Percentiles rank a stretch among this genome's conserved stretches.
Conservation (phyloP, 805 yeast genomes). For the Yarrowia keelungensis region DNA sequence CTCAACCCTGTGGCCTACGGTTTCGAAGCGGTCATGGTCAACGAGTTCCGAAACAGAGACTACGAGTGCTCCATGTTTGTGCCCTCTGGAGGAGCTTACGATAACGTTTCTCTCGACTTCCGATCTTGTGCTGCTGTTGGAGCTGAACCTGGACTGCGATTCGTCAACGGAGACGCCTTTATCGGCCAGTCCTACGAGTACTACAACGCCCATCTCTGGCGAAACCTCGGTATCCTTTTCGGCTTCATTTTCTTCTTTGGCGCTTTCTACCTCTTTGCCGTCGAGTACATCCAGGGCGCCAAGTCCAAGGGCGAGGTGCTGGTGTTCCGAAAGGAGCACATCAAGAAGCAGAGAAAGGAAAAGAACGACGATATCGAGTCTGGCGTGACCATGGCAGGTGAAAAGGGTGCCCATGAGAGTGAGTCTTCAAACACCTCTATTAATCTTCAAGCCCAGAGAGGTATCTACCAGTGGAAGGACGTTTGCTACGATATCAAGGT, state of each 20-base stretch:
- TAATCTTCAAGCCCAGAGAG: constrained; percentile 31
- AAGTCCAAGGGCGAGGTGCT: constrained; percentile 65
- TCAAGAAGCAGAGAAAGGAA: constrained; percentile 28
- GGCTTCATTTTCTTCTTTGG: constrained; percentile 65
- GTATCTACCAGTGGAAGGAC: constrained; percentile 75
- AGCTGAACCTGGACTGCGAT: constrained; percentile 58
- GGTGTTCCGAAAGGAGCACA: constrained; percentile 53
- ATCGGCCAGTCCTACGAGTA: constrained; percentile 56
- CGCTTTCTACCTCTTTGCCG: constrained; percentile 58
- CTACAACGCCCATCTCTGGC: constrained; percentile 61
- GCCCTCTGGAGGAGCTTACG: constrained; percentile 57
- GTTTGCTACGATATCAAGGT: constrained; percentile 73
- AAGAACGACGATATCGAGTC: constrained; percentile 24
- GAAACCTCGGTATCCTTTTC: constrained; percentile 67
- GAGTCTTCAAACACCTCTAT: constrained; percentile 11
- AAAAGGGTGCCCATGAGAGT: constrained; percentile 18
- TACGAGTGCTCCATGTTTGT: constrained; percentile 53
- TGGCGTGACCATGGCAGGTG: constrained; percentile 10
- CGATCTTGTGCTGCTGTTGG: constrained; percentile 65
- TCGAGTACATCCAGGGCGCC: constrained; percentile 55
- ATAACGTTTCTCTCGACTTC: constrained; percentile 45
- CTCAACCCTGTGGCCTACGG: constrained; percentile 56
- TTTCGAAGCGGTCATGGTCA: constrained; percentile 56
- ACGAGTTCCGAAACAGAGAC: constrained; percentile 53
- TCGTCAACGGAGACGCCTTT: constrained; percentile 62